Conservation (phyloP, 2,329 filamentous ascomycete species). For the Rugonectria rugulosa region DNA sequence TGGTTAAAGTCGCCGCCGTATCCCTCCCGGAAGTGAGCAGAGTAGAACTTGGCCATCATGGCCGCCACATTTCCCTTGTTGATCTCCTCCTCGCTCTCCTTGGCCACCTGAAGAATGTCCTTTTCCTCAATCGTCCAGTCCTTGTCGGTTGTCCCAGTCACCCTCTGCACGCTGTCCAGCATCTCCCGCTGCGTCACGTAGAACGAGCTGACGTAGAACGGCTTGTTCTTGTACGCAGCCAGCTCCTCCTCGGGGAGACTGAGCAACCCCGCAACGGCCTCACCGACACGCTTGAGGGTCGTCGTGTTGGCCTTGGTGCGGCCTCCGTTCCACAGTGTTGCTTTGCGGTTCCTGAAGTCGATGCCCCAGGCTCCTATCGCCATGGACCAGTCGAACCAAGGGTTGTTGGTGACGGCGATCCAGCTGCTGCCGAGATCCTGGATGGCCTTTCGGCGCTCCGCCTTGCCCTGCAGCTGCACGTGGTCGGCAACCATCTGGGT, state of each 20-base stretch:
- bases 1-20: slow-evolving; percentile 43
- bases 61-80: slow-evolving; percentile 28
- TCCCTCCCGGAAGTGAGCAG: slow-evolving; percentile 40
- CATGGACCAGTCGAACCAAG: slow-evolving; percentile 45
- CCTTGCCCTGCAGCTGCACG: slow-evolving; percentile 35
- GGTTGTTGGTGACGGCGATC: slow-evolving; percentile 44
- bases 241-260: slow-evolving; percentile 44
- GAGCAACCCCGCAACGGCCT: slow-evolving; percentile 44
- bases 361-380: slow-evolving; percentile 41
- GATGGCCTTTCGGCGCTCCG: slow-evolving; percentile 35
- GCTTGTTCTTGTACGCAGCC: slow-evolving; percentile 38
- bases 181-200: slow-evolving; percentile 67
- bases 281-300: slow-evolving; percentile 43
- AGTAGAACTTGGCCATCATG: slow-evolving; percentile 36
- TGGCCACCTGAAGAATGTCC: slow-evolving; percentile 15
- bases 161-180: slow-evolving; percentile 65
- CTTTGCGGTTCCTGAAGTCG: slow-evolving; percentile 40
- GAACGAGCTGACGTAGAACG: slow-evolving; percentile 62
- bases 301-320: slow-evolving; percentile 39
- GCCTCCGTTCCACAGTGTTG: slow-evolving; percentile 42
- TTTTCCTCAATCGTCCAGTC: slow-evolving; percentile 48
- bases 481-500: slow-evolving; percentile 33
- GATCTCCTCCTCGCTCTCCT: slow-evolving; percentile 24
- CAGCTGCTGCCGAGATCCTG: slow-evolving; percentile 43
- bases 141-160: slow-evolving; percentile 59